Evolutionary conservation across 768 basidiomycete genomes (phyloP).

Genomic region (Fomitopsis serialis): DNA sequence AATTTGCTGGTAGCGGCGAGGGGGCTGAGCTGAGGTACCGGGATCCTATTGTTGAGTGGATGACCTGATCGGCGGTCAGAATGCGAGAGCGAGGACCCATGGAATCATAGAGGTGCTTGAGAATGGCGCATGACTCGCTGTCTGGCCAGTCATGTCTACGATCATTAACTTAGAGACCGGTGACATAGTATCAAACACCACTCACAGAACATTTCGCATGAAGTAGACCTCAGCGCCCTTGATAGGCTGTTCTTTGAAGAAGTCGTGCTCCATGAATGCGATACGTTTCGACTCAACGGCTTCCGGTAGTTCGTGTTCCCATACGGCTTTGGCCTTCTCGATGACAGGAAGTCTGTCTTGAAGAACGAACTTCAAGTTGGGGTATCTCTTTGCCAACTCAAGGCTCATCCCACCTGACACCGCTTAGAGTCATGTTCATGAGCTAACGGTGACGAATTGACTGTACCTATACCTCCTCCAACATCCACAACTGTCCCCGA

Average conservation of each 20-base stretch:
- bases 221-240: slow-evolving; percentile 9
- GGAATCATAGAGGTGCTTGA: slow-evolving; percentile 1
- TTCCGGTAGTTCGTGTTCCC: slow-evolving; percentile 3
- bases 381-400: slow-evolving; percentile 11
- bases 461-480: slow-evolving; percentile 10
- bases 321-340: slow-evolving; percentile 5
- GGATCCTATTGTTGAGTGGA: slow-evolving; percentile 2
- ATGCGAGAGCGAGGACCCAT: slow-evolving; percentile 6
- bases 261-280: slow-evolving; percentile 7
- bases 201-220: slow-evolving; percentile 7
- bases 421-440: neutral
- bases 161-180: neutral
- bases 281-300: slow-evolving; percentile 1
- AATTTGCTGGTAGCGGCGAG: slow-evolving; percentile 9
- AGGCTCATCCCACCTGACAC: slow-evolving; percentile 6
- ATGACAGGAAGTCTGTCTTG: slow-evolving; percentile 15
- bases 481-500: slow-evolving; percentile 11
- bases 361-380: slow-evolving; percentile 11
- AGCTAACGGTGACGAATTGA: neutral
- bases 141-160: slow-evolving; percentile 10
- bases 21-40: slow-evolving; percentile 1
- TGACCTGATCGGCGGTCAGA: slow-evolving; percentile 2
- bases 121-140: slow-evolving; percentile 4
- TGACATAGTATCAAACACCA: neutral
- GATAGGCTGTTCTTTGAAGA: slow-evolving; percentile 11